Percentiles rank a stretch among this genome's conserved stretches.
These are phyloP conservation scores for Phytophthora pinifolia DNA, from an alignment of 352 stramenopile species.

Conservation along the genomic window DNA sequence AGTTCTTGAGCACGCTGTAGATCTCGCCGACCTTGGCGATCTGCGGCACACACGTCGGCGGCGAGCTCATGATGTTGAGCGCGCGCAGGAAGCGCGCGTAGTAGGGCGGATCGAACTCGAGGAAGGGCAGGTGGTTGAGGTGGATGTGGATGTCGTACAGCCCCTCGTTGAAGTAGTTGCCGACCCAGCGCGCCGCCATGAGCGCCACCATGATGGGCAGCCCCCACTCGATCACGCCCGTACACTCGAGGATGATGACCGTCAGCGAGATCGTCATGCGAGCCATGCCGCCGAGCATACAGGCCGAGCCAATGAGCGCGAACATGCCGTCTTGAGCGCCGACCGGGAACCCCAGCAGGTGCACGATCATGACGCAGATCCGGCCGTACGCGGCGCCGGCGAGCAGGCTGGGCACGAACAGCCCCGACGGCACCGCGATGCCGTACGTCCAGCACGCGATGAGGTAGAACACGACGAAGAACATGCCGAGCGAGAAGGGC, in stretches of 20 bases:
- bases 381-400: slow-evolving; percentile 94
- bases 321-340: slow-evolving; percentile 93
- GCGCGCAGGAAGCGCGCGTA: slow-evolving; percentile 76
- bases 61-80: slow-evolving; percentile 77
- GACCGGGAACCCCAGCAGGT: slow-evolving; percentile 61
- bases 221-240: slow-evolving; percentile 98
- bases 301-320: slow-evolving; percentile 95
- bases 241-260: slow-evolving; percentile 98
- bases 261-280: slow-evolving; percentile 99
- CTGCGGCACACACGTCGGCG: slow-evolving; percentile 59
- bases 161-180: slow-evolving; percentile 98
- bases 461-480: slow-evolving; percentile 95
- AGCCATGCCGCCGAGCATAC: slow-evolving; percentile 95
- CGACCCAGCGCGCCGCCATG: slow-evolving; percentile 95
- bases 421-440: slow-evolving; percentile 94
- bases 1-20: slow-evolving; percentile 71
- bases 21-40: slow-evolving; percentile 81
- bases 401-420: slow-evolving; percentile 97
- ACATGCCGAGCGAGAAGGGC: slow-evolving; percentile 93
- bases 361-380: slow-evolving; percentile 67
- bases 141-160: slow-evolving; percentile 99
- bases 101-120: slow-evolving; percentile 94
- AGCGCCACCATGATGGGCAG: slow-evolving; percentile 98
- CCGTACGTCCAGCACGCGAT: slow-evolving; percentile 96
- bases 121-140: slow-evolving; percentile 95